Conservation (phyloP, 108 stramenopile genomes). For the Skeletonema grethae region DNA sequence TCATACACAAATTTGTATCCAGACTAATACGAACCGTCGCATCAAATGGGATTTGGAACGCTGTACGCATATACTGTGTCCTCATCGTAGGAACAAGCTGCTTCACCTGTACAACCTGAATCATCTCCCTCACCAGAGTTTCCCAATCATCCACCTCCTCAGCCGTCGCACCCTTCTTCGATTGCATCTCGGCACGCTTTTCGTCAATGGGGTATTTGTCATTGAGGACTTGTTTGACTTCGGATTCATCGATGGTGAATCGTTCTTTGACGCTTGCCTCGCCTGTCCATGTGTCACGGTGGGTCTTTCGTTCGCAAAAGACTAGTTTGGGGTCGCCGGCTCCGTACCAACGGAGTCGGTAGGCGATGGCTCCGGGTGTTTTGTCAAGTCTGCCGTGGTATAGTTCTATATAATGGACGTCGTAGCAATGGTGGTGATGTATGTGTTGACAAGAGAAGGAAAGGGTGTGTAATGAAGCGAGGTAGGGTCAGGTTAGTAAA, state of each 20-base stretch:
- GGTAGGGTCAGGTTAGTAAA: not conserved
- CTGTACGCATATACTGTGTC: constrained; percentile 96
- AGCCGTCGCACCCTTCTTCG: constrained; percentile 79
- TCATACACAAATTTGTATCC: constrained; percentile 97
- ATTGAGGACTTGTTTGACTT: constrained; percentile 80
- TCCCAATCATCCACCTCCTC: constrained; percentile 92
- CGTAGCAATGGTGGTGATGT: not conserved
- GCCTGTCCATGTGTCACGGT: constrained; percentile 98
- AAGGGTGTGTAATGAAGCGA: not conserved
- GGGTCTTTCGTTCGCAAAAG: constrained; percentile 98
- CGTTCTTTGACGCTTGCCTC: constrained; percentile 97
- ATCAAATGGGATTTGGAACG: constrained; percentile 97
- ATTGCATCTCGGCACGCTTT: constrained; percentile 74
- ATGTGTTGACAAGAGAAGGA: not conserved
- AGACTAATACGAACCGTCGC: constrained; percentile 94
- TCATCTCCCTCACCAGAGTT: constrained; percentile 83
- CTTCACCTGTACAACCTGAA: constrained; percentile 89
- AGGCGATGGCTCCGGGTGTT: constrained; percentile 93
- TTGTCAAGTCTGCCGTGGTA: constrained; percentile 97
- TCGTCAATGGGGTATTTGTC: constrained; percentile 86
- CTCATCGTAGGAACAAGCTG: constrained; percentile 95
- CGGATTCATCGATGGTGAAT: constrained; percentile 85
- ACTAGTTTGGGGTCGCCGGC: constrained; percentile 82
- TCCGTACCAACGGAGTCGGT: constrained; percentile 96
- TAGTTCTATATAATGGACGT: constrained; percentile 54